Evolutionary conservation across 2,329 filamentous ascomycete genomes (phyloP).

Genomic region (Fusarium paranaense): DNA sequence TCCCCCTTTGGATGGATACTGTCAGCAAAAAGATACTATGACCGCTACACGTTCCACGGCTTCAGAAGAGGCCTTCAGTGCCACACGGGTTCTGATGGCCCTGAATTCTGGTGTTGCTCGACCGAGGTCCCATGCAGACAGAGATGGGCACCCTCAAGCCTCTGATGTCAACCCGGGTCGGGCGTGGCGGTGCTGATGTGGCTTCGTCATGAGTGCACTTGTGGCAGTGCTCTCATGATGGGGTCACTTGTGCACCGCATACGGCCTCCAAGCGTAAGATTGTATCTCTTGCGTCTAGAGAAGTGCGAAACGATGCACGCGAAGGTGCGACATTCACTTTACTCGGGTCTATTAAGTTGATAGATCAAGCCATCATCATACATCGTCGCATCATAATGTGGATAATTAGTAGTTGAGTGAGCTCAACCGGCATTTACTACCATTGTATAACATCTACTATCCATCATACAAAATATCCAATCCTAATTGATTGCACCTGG

Average conservation of each 20-base stretch:
- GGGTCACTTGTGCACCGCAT: neutral
- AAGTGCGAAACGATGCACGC: neutral
- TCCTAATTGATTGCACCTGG: neutral
- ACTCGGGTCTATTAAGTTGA: neutral
- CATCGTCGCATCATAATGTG: neutral
- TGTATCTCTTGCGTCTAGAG: neutral
- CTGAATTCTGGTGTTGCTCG: neutral
- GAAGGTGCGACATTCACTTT: neutral
- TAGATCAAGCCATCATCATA: neutral
- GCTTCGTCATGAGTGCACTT: slow-evolving; percentile 1
- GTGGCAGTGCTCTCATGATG: slow-evolving; percentile 25
- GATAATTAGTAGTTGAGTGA: neutral
- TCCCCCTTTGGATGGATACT: neutral
- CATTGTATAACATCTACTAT: no score
- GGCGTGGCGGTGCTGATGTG: slow-evolving; percentile 34
- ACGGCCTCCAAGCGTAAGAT: slow-evolving; percentile 5
- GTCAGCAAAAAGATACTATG: neutral
- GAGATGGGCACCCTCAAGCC: neutral
- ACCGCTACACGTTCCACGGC: neutral
- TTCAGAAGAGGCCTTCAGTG: neutral
- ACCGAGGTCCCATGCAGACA: neutral
- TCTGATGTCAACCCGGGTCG: slow-evolving; percentile 6
- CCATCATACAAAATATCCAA: neutral
- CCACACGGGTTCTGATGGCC: neutral
- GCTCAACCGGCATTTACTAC: neutral